Evolutionary conservation across 768 basidiomycete species (phyloP).

Genomic region (Boletus edulis): DNA sequence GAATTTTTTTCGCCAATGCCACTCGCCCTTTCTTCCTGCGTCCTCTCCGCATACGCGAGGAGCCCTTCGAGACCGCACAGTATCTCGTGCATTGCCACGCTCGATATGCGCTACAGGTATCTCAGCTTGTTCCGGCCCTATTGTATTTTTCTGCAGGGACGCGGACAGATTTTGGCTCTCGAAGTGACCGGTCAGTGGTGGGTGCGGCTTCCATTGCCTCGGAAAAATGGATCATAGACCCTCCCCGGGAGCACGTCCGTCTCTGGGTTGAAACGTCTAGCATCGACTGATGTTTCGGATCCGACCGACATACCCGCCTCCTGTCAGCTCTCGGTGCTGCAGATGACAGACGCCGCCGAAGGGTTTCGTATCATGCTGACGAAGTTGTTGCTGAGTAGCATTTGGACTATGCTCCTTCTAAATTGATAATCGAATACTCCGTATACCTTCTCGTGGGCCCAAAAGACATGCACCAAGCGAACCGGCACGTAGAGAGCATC

Average conservation of each 20-base stretch:
- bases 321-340: too few relatives aligned
- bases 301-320: too few relatives aligned
- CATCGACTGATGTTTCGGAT: constrained; percentile 96
- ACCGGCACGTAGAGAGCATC: too few relatives aligned
- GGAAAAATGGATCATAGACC: constrained; percentile 91
- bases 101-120: constrained; percentile 94
- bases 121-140: constrained; percentile 80
- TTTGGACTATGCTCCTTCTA: too few relatives aligned
- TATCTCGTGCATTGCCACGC: constrained; percentile 94
- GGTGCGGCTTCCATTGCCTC: constrained; percentile 89
- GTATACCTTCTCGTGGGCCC: too few relatives aligned
- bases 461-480: too few relatives aligned
- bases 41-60: constrained; percentile 68
- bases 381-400: too few relatives aligned
- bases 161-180: constrained; percentile 89
- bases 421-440: too few relatives aligned
- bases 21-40: constrained; percentile 60
- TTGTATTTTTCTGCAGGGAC: constrained; percentile 81
- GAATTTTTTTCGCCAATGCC: constrained; percentile 34
- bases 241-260: constrained; percentile 89
- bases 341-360: too few relatives aligned
- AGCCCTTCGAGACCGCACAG: constrained; percentile 85
- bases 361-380: too few relatives aligned
- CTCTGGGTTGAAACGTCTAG: constrained; percentile 82
- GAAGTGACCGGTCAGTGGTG: constrained; percentile 85